Evolutionary conservation across 768 basidiomycete species (phyloP).

Genomic region (Termitomyces sp.): DNA sequence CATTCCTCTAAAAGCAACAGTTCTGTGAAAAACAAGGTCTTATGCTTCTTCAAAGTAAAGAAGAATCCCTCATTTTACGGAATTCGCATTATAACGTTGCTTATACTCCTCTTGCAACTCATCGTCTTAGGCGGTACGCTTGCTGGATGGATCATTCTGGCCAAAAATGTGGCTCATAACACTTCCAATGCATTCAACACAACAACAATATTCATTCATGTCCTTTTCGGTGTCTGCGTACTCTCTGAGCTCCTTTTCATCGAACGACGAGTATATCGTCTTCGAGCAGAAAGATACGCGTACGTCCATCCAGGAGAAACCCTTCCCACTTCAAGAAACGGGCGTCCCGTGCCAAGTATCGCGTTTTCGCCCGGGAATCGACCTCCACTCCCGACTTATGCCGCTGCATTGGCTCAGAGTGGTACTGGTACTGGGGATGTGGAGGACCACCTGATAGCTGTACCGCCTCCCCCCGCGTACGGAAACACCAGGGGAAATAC

Average conservation of each 20-base stretch:
- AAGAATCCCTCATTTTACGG: conserved; percentile 40
- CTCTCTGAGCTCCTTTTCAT: conserved; percentile 59
- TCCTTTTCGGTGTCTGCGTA: conserved; percentile 52
- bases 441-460: conserved; percentile 67
- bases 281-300: conserved; percentile 66
- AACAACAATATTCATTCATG: conserved; percentile 56
- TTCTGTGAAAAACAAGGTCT: conserved; percentile 32
- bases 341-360: conserved; percentile 27
- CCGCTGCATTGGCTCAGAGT: conserved; percentile 64
- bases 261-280: conserved; percentile 60
- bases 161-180: conserved; percentile 19
- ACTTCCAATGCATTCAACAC: conserved; percentile 15
- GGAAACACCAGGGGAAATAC: conserved; percentile 72
- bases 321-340: conserved; percentile 39
- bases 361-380: conserved; percentile 69
- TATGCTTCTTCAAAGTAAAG: conserved; percentile 40
- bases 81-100: conserved; percentile 43
- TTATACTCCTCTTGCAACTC: conserved; percentile 40
- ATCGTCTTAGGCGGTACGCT: conserved; percentile 45
- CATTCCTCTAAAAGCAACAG: conserved; percentile 15
- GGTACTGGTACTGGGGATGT: conserved; percentile 75
- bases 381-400: conserved; percentile 69
- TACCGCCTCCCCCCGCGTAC: conserved; percentile 73
- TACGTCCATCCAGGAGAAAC: conserved; percentile 59
- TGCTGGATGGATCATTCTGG: conserved; percentile 53